Evolutionary conservation across 192 early-diverging fungal species (phyloP).

Genomic region (Backusella circina): DNA sequence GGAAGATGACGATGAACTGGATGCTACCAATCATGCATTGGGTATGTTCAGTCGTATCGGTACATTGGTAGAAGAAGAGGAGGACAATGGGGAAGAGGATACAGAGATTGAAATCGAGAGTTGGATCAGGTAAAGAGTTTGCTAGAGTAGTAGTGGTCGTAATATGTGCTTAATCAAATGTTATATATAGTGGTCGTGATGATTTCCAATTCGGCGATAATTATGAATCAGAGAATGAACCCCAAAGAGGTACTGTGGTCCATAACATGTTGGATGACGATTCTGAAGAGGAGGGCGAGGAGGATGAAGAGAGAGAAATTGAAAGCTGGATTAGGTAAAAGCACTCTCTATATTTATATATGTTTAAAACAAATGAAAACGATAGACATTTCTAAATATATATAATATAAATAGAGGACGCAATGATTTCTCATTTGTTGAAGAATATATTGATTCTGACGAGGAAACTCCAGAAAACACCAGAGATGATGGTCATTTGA

Average conservation of each 20-base stretch:
- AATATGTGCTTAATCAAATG: neutral
- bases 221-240: neutral
- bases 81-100: neutral
- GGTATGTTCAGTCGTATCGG: neutral
- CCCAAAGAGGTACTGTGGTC: neutral
- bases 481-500: neutral
- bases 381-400: neutral
- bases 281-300: neutral
- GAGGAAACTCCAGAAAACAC: neutral
- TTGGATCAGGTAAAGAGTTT: neutral
- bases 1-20: conserved; percentile 16
- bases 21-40: neutral
- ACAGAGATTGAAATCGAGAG: neutral
- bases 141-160: neutral
- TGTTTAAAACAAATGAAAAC: neutral
- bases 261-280: neutral
- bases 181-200: neutral
- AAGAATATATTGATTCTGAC: neutral
- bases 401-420: neutral
- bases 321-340: neutral
- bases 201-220: neutral
- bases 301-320: neutral
- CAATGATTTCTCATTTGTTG: neutral
- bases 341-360: too few species aligned
- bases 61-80: conserved; percentile 5